Evolutionary conservation across 2,329 filamentous ascomycete species (phyloP).

Genomic region (Lasiodiplodia theobromae): DNA sequence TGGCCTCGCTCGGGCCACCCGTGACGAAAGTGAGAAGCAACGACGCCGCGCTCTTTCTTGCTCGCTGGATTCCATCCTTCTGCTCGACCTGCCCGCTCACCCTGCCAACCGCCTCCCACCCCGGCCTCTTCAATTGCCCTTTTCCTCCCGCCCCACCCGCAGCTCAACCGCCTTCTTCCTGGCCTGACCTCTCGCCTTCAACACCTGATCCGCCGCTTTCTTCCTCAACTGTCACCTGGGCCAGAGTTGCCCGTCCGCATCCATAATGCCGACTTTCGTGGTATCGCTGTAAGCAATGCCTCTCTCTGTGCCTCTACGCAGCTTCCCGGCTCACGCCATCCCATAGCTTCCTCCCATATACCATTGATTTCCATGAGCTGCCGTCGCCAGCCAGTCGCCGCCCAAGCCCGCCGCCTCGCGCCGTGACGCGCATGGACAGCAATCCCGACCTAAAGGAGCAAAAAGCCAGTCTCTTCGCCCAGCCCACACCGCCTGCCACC

Average conservation of each 20-base stretch:
- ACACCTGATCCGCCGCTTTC: slow-evolving; percentile 8
- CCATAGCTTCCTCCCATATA: slow-evolving; percentile 88
- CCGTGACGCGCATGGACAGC: slow-evolving; percentile 57
- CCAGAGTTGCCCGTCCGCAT: slow-evolving; percentile 4
- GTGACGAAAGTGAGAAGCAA: slow-evolving; percentile 26
- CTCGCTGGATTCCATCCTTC: slow-evolving; percentile 9
- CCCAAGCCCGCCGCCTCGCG: slow-evolving; percentile 37
- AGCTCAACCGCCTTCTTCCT: background rate
- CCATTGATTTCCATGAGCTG: slow-evolving; percentile 79
- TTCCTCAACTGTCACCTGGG: background rate
- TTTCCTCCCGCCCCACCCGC: background rate
- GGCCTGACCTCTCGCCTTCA: background rate
- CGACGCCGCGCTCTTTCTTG: slow-evolving; percentile 19
- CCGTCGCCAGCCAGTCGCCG: slow-evolving; percentile 50
- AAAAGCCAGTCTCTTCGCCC: slow-evolving; percentile 49
- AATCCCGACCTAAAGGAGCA: slow-evolving; percentile 41
- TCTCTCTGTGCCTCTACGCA: slow-evolving; percentile 5
- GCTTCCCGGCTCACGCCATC: background rate
- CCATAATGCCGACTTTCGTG: slow-evolving; percentile 66
- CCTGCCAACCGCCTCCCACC: slow-evolving; percentile 16
- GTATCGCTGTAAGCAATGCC: slow-evolving; percentile 62
- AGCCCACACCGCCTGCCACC: slow-evolving; percentile 51
- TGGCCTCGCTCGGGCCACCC: slow-evolving; percentile 10
- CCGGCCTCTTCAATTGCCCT: background rate
- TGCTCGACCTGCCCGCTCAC: background rate